Evolutionary conservation across 2,329 filamentous ascomycete species (phyloP), one percentile per base, ranked within the genome.

Genomic region (Colletotrichum viniferum): DNA sequence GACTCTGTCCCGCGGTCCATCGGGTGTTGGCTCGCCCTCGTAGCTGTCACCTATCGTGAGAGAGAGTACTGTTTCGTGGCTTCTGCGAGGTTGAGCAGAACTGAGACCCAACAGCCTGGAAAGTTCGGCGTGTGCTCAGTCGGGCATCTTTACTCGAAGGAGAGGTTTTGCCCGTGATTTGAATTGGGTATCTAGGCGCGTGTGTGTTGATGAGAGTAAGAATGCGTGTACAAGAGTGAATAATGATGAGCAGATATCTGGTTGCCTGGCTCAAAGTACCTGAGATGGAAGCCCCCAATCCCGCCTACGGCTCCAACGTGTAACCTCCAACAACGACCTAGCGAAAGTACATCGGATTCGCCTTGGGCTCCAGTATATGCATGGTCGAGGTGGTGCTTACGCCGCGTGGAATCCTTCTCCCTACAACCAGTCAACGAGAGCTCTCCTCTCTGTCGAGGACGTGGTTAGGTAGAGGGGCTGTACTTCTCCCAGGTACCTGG

Each of bases 361-460:
- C 55, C 55, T 74, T 67, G n/a, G 55, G 69, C 36, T 72, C 38
- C 62, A 52, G 64, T 56, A 62, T 48, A 75, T 72, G 38, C 69
- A 72, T 38, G 56, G 32, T 63, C 14, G 38, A 34, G 55, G 36
- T 64, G 69, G 63, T 73, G 69, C 73, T 73, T 32, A 75, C 69
- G 70, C 63, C 58, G 73, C 63, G 8, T 64, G 28, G 58, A 69
- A 75, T 75, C 73, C 73, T 75, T 75, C 63, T 28, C 43, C 26
- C 34, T 14, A 30, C 48, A 26, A 12, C 64, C 32, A 68, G 52
- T 28, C 52, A 38, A 36, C 63, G 16, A n/a, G 4, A 24, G 18
- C n/a, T 63, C 7, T 30, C 13, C 16, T 63, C 34, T n/a, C 61
- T 63, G 14, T 24, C 14, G 14, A 28, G n/a, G 63, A n/a, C 24